Percentiles rank a stretch among this genome's conserved stretches.
Evolutionary conservation across 495 filamentous ascomycete species (phyloP).

Genomic region (Elasticomyces elasticus): DNA sequence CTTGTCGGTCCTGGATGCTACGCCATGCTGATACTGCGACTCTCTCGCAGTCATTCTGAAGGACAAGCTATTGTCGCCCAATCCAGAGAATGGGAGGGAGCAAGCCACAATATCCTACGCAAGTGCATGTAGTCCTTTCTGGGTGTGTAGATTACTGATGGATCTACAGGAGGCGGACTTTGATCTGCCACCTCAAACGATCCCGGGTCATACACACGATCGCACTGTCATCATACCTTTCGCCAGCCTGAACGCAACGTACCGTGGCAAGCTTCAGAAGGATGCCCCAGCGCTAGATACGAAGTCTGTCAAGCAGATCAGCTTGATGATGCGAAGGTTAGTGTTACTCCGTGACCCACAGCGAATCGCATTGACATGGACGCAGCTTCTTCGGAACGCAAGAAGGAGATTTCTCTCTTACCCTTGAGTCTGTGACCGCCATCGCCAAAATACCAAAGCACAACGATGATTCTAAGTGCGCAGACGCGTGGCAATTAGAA

Average conservation of each 20-base stretch:
- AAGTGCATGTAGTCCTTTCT: too few relatives aligned
- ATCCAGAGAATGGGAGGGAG: constrained; percentile 49
- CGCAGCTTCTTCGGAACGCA: constrained; percentile 66
- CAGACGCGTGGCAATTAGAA: neutral
- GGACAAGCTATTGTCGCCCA: constrained; percentile 47
- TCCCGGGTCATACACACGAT: constrained; percentile 12
- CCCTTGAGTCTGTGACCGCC: constrained; percentile 43
- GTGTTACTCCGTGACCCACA: constrained; percentile 21
- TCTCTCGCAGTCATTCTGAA: constrained; percentile 51
- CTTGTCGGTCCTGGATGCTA: too few relatives aligned
- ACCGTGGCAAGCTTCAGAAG: constrained; percentile 54
- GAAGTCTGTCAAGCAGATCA: constrained; percentile 51
- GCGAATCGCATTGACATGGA: neutral
- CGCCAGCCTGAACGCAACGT: constrained; percentile 57
- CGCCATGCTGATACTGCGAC: too few relatives aligned
- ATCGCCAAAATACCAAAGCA: constrained; percentile 17
- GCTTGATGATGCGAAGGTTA: constrained; percentile 71
- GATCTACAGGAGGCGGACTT: constrained; percentile 55
- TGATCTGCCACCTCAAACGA: constrained; percentile 6
- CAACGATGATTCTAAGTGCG: neutral
- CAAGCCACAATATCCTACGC: constrained; percentile 50
- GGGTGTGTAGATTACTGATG: too few relatives aligned
- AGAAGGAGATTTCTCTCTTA: constrained; percentile 55
- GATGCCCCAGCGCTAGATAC: constrained; percentile 47
- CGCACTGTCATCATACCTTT: constrained; percentile 44